Evolutionary conservation across 192 early-diverging fungal species (phyloP), one percentile per base, ranked within the genome.

Genomic region (Entomortierella lignicola): DNA sequence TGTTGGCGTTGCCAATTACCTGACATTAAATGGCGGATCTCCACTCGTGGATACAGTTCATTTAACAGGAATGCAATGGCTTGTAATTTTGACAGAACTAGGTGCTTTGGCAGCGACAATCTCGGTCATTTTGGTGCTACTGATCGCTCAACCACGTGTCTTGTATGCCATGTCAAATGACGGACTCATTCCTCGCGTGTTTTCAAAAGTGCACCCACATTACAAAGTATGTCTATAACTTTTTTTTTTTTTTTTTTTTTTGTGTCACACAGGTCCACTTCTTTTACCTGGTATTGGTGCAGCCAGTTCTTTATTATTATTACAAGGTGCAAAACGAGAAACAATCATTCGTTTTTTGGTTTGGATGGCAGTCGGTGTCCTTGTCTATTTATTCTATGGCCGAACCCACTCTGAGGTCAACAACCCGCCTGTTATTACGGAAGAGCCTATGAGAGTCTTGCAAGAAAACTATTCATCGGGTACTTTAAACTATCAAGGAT

Each of bases 141-240:
- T 96, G 54, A 85, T 96, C 61, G 92, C 85, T 39, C 96, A 97
- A 81, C 91, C 95, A 4, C 94, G 96, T 63, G 94, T 97, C 47
- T 92, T 96, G 55, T 90, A 91, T 37, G 84, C 92, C 31, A 96
- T 97, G 96, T 91, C 94, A 23, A 77, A 90, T n/a, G 96, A 97
- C 81, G 95, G 96, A 7, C 73, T 97, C 32, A 84, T 97, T n/a
- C 94, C 95, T 2, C 42, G 79, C 17, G 60, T 89, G 18, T 92
- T 96, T 65, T 86, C 90, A 26, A 87, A 88, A 39, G 79, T 95
- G 32, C 91, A 97, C 70, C 88, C 85, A 13, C 67, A 82, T 0
- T 91, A 91, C 85, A 84, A 88, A 63, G 72, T 74, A 55, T 39
- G 3, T 13, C 13, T n/a, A 12, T 12, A 63, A 63, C 39, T 21